A percentile compares a stretch with the other conserved stretches of the same genome.
These are phyloP conservation scores for Pseudocohnilembus persalinus DNA, from an alignment of 169 alveolate genomes.

Conservation along the genomic window DNA sequence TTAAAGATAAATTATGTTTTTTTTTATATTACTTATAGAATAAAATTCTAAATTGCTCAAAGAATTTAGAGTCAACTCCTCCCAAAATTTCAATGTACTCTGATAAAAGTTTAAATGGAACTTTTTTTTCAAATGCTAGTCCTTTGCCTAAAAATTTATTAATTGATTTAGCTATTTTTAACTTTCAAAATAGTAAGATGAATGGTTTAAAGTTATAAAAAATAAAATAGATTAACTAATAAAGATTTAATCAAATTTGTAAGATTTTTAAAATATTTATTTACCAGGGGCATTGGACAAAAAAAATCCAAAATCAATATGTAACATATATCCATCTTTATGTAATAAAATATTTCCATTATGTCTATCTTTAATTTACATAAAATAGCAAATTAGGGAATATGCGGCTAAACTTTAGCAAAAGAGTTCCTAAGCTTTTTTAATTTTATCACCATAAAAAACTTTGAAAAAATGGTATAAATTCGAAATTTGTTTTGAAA, in stretches of 20 bases:
- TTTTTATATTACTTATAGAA: constrained; percentile 21
- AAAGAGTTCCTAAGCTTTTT: constrained; percentile 61
- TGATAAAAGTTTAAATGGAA: constrained; percentile 74
- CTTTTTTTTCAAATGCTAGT: constrained; percentile 66
- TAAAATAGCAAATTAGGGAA: constrained; percentile 80
- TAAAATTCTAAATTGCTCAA: constrained; percentile 58
- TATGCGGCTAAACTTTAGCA: constrained; percentile 78
- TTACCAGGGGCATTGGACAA: constrained; percentile 86
- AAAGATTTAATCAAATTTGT: no score
- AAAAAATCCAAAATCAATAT: constrained; percentile 89
- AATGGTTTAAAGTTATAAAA: no score
- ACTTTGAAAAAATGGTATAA: constrained; percentile 29
- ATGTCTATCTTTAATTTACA: constrained; percentile 88
- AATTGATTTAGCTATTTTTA: no score
- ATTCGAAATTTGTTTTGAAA: constrained; percentile 5
- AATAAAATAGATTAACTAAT: no score
- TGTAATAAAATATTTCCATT: constrained; percentile 87
- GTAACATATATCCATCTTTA: constrained; percentile 81
- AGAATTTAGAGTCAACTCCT: constrained; percentile 62
- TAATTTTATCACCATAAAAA: constrained; percentile 28
- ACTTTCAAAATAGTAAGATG: no score
- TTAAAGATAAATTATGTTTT: constrained; percentile 13
- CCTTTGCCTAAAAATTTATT: constrained; percentile 52
- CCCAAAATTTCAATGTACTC: constrained; percentile 72
- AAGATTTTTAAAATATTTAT: no score